Conservation (phyloP, 148 eudicot species). For the Rhododendron simsii region DNA sequence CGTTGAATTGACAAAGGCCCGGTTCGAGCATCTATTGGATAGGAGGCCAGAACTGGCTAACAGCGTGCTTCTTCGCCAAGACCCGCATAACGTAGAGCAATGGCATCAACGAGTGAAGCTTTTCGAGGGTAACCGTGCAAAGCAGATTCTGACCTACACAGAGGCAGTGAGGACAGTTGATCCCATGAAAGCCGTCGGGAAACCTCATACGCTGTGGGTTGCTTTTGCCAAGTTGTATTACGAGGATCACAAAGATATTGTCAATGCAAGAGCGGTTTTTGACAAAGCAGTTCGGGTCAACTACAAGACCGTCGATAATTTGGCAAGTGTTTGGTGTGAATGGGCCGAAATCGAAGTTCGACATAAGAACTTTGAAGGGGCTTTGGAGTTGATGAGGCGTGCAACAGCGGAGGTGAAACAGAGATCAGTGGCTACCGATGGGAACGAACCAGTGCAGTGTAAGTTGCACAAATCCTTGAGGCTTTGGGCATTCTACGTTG, state of each 20-base stretch:
- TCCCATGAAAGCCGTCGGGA: slow-evolving; percentile 92
- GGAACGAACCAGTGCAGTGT: slow-evolving; percentile 89
- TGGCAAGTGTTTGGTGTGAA: slow-evolving; percentile 94
- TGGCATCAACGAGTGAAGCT: slow-evolving; percentile 94
- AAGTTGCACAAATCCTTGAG: slow-evolving; percentile 77
- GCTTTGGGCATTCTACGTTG: slow-evolving; percentile 88
- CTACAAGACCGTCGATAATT: slow-evolving; percentile 78
- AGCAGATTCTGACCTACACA: slow-evolving; percentile 76
- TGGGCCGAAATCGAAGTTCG: slow-evolving; percentile 97
- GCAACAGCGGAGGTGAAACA: slow-evolving; percentile 95
- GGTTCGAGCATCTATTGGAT: slow-evolving; percentile 76
- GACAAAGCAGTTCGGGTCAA: slow-evolving; percentile 95
- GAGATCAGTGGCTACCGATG: slow-evolving; percentile 82
- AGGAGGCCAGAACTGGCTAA: slow-evolving; percentile 88
- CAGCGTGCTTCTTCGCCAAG: slow-evolving; percentile 88
- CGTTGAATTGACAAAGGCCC: slow-evolving; percentile 69
- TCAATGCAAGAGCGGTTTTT: slow-evolving; percentile 80
- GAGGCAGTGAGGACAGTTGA: slow-evolving; percentile 96
- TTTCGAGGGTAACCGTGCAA: slow-evolving; percentile 83
- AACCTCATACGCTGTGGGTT: slow-evolving; percentile 96
- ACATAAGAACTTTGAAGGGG: slow-evolving; percentile 68
- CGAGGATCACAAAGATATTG: slow-evolving; percentile 70
- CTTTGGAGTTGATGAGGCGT: slow-evolving; percentile 82
- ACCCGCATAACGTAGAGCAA: slow-evolving; percentile 97
- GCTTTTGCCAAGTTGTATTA: slow-evolving; percentile 78